phyloP scores from a whole-genome alignment of 2,329 filamentous ascomycete species.

The Phaeosphaeriaceae sp. region DNA sequence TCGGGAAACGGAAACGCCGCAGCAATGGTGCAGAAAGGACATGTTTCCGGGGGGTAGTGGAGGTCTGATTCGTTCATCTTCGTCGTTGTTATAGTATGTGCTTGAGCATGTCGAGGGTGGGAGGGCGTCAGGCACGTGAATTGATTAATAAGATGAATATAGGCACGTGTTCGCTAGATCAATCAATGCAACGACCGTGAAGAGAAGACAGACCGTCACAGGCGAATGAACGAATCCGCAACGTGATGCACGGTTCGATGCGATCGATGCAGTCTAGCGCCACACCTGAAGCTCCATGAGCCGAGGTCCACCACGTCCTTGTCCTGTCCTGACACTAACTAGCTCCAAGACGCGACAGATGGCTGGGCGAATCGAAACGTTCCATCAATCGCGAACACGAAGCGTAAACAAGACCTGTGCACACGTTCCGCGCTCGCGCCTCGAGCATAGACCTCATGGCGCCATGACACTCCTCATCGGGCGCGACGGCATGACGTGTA shows the following conservation, averaged over 20 bases:
- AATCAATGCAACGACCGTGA: too few species aligned
- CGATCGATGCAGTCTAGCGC: background rate
- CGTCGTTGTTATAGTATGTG: too few species aligned
- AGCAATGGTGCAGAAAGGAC: conserved; percentile 68
- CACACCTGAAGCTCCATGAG: background rate
- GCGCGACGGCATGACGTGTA: background rate
- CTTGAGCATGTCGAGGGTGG: background rate
- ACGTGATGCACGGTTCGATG: background rate
- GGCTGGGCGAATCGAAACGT: background rate
- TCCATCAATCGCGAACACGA: conserved; percentile 1
- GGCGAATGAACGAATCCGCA: conserved; percentile 1
- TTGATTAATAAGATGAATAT: too few species aligned
- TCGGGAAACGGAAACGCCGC: conserved; percentile 53
- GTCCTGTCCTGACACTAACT: too few species aligned
- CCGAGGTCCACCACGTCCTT: background rate
- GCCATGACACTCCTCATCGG: background rate
- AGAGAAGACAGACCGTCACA: too few species aligned
- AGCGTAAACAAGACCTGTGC: conserved; percentile 1
- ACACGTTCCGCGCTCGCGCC: conserved; percentile 8
- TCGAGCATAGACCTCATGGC: background rate
- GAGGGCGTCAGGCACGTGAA: background rate
- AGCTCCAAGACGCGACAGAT: background rate
- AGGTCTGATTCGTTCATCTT: conserved; percentile 41
- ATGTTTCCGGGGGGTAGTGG: conserved; percentile 54
- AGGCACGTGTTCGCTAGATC: too few species aligned